Percentiles rank a stretch among this genome's conserved stretches.
These are phyloP conservation scores for Phaeodactylum tricornutum DNA, from an alignment of 108 stramenopile genomes.

Conservation along the genomic window DNA sequence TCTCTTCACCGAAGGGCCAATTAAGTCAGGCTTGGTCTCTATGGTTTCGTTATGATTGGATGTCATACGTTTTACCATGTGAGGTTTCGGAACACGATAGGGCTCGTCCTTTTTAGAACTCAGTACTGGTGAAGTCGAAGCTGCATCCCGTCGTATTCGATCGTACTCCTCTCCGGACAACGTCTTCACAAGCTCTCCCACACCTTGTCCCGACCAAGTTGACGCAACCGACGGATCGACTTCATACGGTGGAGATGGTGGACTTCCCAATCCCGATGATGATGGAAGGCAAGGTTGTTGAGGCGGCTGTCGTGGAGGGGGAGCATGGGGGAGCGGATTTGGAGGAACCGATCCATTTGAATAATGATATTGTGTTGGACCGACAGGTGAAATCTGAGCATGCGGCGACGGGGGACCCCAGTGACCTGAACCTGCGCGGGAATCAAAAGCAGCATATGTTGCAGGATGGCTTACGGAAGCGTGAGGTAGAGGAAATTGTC, in stretches of 20 bases:
- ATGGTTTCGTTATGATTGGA: slow-evolving; percentile 65
- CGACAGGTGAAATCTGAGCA: slow-evolving; percentile 10
- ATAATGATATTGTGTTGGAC: slow-evolving; percentile 7
- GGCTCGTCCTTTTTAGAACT: not conserved
- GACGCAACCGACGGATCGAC: slow-evolving; percentile 17
- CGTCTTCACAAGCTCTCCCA: slow-evolving; percentile 14
- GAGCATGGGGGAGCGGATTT: slow-evolving; percentile 9
- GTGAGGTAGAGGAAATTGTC: slow-evolving; percentile 40
- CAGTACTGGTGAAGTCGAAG: not conserved
- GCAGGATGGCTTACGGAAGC: slow-evolving; percentile 33
- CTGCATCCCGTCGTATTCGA: not conserved
- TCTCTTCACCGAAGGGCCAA: slow-evolving; percentile 42
- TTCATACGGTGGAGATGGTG: slow-evolving; percentile 10
- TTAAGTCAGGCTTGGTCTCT: slow-evolving; percentile 46
- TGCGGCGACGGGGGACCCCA: slow-evolving; percentile 23
- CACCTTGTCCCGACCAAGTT: slow-evolving; percentile 8
- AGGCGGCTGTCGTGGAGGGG: slow-evolving; percentile 8
- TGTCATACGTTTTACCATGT: slow-evolving; percentile 72
- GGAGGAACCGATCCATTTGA: slow-evolving; percentile 13
- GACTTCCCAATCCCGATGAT: not conserved
- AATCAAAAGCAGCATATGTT: slow-evolving; percentile 15
- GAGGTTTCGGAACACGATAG: slow-evolving; percentile 25
- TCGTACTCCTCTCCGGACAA: slow-evolving; percentile 19
- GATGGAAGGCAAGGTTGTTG: not conserved
- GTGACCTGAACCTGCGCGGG: slow-evolving; percentile 16